Evolutionary conservation across 1,284 basidiomycete genomes (phyloP).

Genomic region (Phlebopus sp.): DNA sequence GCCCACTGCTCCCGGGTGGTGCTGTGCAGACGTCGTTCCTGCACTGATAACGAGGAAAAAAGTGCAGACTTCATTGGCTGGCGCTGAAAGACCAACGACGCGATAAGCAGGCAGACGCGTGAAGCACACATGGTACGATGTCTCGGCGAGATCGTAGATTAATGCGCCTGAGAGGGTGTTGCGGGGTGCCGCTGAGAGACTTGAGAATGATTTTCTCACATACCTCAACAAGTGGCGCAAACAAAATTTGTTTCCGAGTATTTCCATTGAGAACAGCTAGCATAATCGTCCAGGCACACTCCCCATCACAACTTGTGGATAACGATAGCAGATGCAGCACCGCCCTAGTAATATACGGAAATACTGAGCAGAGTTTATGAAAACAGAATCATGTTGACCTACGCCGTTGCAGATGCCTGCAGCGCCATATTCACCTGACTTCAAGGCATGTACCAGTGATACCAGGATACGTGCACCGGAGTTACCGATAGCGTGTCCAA

Average conservation of each 20-base stretch:
- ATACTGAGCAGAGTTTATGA: constrained; percentile 11
- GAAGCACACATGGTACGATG: constrained; percentile 6
- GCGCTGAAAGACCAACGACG: background rate
- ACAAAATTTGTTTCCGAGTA: constrained; percentile 3
- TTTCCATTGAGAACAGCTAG: constrained; percentile 11
- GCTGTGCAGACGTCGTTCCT: background rate
- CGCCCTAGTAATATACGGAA: constrained; percentile 56
- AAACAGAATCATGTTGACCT: constrained; percentile 33
- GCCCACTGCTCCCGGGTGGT: constrained; percentile 10
- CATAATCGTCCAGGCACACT: constrained; percentile 17
- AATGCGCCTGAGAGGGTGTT: background rate
- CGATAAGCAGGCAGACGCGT: constrained; percentile 20
- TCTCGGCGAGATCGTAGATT: background rate
- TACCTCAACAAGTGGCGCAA: constrained; percentile 5
- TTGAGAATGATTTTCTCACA: constrained; percentile 13
- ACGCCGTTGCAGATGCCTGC: constrained; percentile 98
- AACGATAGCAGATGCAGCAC: constrained; percentile 88
- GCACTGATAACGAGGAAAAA: constrained; percentile 12
- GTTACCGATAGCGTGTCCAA: constrained; percentile 95
- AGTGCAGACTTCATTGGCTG: background rate
- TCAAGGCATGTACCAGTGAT: constrained; percentile 87
- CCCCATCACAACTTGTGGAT: constrained; percentile 76
- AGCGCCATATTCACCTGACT: constrained; percentile 95
- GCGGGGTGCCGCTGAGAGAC: constrained; percentile 2
- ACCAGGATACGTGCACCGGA: constrained; percentile 96